Conservation (phyloP, 2,329 filamentous ascomycete genomes). For the Fonsecaea pedrosoi region DNA sequence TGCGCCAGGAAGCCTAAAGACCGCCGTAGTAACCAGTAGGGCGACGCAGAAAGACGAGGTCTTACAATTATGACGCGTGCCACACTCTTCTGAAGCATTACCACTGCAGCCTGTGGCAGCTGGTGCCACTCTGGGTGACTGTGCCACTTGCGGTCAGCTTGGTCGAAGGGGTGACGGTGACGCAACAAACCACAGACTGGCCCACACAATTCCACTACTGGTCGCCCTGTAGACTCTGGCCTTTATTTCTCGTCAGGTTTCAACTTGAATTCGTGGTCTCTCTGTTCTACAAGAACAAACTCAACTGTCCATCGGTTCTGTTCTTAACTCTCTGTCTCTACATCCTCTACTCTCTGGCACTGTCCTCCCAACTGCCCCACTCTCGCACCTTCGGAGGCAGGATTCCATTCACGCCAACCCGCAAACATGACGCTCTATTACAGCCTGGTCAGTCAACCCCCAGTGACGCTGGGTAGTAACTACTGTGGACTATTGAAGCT, state of each 20-base stretch:
- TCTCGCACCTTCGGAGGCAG: not conserved
- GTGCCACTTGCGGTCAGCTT: not conserved
- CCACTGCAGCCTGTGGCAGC: not conserved
- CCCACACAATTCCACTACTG: conserved; percentile 2
- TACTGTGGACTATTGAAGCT: conserved; percentile 28
- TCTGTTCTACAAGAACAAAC: not conserved
- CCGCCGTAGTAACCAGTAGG: not conserved
- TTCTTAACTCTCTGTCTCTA: not conserved
- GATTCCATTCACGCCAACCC: conserved; percentile 21
- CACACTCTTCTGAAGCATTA: not conserved
- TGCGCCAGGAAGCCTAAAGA: not conserved
- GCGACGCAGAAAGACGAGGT: not conserved
- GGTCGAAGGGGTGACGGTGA: conserved; percentile 10
- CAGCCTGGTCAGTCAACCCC: conserved; percentile 47
- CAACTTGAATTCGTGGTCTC: not conserved
- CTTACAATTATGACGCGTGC: conserved; percentile 4
- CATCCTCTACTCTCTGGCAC: not conserved
- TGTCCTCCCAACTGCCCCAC: not conserved
- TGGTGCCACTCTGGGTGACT: not conserved
- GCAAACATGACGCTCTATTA: conserved; percentile 73
- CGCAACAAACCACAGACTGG: conserved; percentile 6
- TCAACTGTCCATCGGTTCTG: not conserved
- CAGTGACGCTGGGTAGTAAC: not conserved
- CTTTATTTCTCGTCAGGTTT: conserved; percentile 17
- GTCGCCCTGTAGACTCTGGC: conserved; percentile 9